Base-by-base conservation (phyloP, 2,329 filamentous ascomycete genomes). In the Talaromyces atroroseus region DNA sequence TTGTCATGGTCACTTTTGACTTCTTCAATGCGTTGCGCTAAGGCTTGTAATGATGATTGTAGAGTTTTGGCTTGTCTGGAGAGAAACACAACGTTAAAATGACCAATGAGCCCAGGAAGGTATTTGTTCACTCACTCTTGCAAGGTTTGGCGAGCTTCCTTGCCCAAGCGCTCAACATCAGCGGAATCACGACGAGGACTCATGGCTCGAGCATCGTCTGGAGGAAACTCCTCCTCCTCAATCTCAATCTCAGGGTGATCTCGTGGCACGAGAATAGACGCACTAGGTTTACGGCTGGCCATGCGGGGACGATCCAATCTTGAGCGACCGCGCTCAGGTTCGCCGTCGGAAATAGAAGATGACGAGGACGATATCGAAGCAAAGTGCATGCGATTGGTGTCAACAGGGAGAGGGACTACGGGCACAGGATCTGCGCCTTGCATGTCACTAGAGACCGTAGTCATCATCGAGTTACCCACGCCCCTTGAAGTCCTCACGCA, bases 1-100 rank as follows among this genome's bases (percentile, higher is more conserved):
- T 96, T 96, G 76, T 96, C 90, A 69, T 99, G 92, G 69, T 97
- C 92, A 64, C 89, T 87, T 72, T 91, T 90, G 61, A 97, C 92
- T 29, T 90, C 89, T 69, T 99, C 94, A 70, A 97, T 95, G 52
- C 91, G 88, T 73, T 96, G 90, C 63, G 96, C 90, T 45, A 97
- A 88, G 61, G 88, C 89, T 60, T 95, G 80, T 34, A 99, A 83
- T 26, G 90, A 95, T 54, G 91, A 89, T 74, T 99, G 94, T 26
- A 97, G 79, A 48, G 85, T 83, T 72, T 90, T 90, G 58, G 92
- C 92, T 75, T 96, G 91, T 71, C 92, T 96, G 67, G 18, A 65
- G 36, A 24, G 53, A 50, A 34, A 34, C 16, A 36, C 44, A 20
- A 3, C 2, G 34, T 26, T n/a, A 53, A 21, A 49, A 36, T 24